Evolutionary conservation across 1,139 yeast species (phyloP).

Genomic region (Nakaseomyces delphensis): DNA sequence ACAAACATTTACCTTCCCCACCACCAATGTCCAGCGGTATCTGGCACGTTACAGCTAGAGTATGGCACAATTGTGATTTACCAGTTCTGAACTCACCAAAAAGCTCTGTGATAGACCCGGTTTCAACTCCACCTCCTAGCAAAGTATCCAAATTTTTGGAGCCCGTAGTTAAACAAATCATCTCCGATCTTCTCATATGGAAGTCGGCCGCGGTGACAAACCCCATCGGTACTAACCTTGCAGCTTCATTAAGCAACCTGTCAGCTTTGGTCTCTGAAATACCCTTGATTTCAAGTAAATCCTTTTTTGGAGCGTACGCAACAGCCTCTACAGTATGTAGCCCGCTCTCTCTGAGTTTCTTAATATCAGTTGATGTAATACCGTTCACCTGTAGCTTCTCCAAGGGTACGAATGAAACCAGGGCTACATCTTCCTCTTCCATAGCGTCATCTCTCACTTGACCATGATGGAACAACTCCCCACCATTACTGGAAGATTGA

Average conservation of each 20-base stretch:
- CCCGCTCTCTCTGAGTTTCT: conserved; percentile 75
- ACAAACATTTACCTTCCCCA: conserved; percentile 95
- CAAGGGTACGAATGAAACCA: conserved; percentile 33
- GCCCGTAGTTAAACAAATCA: conserved; percentile 90
- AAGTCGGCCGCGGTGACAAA: conserved; percentile 96
- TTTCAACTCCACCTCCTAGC: conserved; percentile 94
- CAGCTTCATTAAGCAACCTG: conserved; percentile 69
- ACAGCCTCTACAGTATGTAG: conserved; percentile 83
- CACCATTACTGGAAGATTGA: conserved; percentile 9
- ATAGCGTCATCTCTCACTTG: conserved; percentile 25
- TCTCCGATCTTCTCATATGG: conserved; percentile 80
- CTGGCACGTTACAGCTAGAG: conserved; percentile 94
- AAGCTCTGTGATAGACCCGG: conserved; percentile 93
- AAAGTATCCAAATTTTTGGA: conserved; percentile 89
- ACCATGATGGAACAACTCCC: conserved; percentile 9
- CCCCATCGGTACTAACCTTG: conserved; percentile 87
- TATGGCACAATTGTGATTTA: conserved; percentile 92
- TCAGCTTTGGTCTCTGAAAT: conserved; percentile 96
- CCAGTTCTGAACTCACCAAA: conserved; percentile 99
- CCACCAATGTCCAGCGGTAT: conserved; percentile 97
- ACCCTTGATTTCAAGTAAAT: conserved; percentile 71
- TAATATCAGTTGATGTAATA: conserved; percentile 68
- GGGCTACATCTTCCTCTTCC: conserved; percentile 38
- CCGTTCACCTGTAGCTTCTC: conserved; percentile 67
- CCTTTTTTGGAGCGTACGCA: conserved; percentile 84